These are phyloP conservation scores for Dendrocalamus sinicus DNA, from an alignment of 176 grass and related monocot genomes.

Conservation along the genomic window DNA sequence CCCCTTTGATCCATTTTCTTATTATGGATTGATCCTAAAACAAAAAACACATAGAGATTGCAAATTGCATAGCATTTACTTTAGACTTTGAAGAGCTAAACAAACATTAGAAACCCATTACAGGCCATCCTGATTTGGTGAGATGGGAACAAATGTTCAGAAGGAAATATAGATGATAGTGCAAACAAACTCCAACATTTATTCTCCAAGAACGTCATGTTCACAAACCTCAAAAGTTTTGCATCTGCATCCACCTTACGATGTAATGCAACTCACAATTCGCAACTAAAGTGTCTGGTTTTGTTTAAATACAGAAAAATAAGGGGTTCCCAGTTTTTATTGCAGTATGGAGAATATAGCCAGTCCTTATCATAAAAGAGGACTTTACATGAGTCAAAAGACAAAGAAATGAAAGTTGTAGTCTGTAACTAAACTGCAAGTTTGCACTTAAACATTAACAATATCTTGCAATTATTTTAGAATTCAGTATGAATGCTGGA, in stretches of 20 bases:
- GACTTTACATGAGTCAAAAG: constrained; percentile 19
- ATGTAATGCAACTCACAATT: not conserved
- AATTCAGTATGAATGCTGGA: not conserved
- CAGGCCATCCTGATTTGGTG: not conserved
- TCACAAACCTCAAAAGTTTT: not conserved
- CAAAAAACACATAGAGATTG: not conserved
- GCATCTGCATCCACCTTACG: not conserved
- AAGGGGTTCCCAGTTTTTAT: not conserved
- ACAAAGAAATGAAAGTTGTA: not conserved
- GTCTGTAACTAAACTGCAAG: not conserved
- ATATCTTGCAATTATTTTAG: not conserved
- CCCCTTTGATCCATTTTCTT: not conserved
- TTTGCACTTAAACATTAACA: not conserved
- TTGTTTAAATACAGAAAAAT: not conserved
- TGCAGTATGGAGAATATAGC: not conserved
- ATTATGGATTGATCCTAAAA: not conserved
- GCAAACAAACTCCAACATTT: not conserved
- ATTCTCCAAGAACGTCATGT: constrained; percentile 1
- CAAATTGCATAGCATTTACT: not conserved
- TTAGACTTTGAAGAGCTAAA: not conserved
- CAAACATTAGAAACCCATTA: not conserved
- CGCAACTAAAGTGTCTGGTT: not conserved
- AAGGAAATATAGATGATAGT: constrained; percentile 4
- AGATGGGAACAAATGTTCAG: constrained; percentile 3
- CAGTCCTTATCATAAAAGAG: not conserved